Percentiles rank a stretch among this genome's conserved stretches.
Evolutionary conservation across 2,329 filamentous ascomycete genomes (phyloP).

Genomic region (Fusarium albosuccineum): DNA sequence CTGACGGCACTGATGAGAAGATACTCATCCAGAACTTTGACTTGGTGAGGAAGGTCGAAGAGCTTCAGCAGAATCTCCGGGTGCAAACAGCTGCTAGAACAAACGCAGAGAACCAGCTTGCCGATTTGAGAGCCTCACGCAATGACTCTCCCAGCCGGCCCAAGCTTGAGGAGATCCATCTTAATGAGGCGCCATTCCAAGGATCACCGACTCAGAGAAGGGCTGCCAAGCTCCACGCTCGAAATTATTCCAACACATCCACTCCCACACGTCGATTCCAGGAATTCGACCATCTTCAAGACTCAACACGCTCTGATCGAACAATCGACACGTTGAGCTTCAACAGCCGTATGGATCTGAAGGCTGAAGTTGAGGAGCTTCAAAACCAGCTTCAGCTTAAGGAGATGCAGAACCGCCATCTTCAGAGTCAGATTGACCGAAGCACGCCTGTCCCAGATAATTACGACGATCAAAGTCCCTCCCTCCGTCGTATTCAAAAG

Average conservation of each 20-base stretch:
- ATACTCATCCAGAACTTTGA: constrained; percentile 82
- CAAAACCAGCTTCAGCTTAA: constrained; percentile 95
- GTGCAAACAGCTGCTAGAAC: constrained; percentile 84
- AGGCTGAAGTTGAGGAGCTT: constrained; percentile 89
- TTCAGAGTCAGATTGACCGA: constrained; percentile 87
- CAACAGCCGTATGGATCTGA: constrained; percentile 91
- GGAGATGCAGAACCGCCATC: constrained; percentile 94
- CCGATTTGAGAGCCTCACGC: constrained; percentile 80
- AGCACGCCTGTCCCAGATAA: constrained; percentile 72
- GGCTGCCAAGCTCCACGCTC: constrained; percentile 64
- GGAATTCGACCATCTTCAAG: constrained; percentile 70
- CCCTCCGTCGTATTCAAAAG: constrained; percentile 85
- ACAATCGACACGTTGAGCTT: constrained; percentile 85
- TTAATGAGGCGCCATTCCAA: constrained; percentile 80
- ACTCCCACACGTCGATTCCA: constrained; percentile 82
- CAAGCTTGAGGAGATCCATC: constrained; percentile 87
- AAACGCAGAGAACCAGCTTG: constrained; percentile 85
- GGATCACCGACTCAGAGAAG: constrained; percentile 81
- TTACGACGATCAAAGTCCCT: constrained; percentile 83
- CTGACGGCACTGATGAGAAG: constrained; percentile 71
- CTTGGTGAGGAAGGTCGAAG: constrained; percentile 86
- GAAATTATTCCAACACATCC: constrained; percentile 78
- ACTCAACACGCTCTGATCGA: constrained; percentile 86
- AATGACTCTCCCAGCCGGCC: constrained; percentile 79
- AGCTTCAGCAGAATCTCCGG: constrained; percentile 88